Conservation (phyloP, 2,329 filamentous ascomycete genomes). For the Corynespora cassiicola region DNA sequence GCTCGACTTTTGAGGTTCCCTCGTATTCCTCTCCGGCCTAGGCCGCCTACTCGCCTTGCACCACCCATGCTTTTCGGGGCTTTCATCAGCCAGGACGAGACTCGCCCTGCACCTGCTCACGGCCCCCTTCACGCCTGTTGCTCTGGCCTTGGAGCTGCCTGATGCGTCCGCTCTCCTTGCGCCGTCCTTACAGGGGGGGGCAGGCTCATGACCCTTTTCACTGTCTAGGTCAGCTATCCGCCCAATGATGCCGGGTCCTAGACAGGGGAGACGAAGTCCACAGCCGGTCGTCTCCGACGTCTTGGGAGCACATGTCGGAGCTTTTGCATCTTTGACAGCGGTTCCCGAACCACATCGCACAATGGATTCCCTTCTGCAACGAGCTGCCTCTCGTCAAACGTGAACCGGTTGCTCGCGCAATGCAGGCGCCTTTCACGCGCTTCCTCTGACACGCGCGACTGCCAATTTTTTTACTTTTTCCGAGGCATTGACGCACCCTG, state of each 20-base stretch:
- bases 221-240: slow-evolving; percentile 8
- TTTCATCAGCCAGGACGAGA: too few species aligned
- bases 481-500: slow-evolving; percentile 9
- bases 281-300: slow-evolving; percentile 22
- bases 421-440: too few species aligned
- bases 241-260: slow-evolving; percentile 22
- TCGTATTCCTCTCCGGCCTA: neutral
- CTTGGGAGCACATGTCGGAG: slow-evolving; percentile 15
- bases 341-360: slow-evolving; percentile 6
- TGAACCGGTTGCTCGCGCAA: too few species aligned
- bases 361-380: too few species aligned
- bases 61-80: slow-evolving; percentile 2
- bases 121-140: too few species aligned
- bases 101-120: too few species aligned
- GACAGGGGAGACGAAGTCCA: slow-evolving; percentile 23
- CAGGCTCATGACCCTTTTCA: too few species aligned
- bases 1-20: too few species aligned
- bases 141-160: too few species aligned
- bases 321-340: slow-evolving; percentile 14
- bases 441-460: neutral
- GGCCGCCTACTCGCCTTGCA: neutral
- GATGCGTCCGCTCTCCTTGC: too few species aligned
- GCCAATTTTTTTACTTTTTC: neutral
- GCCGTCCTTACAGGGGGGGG: too few species aligned
- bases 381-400: neutral